Evolutionary conservation across 148 eudicot species (phyloP).

Genomic region (Cornus florida): DNA sequence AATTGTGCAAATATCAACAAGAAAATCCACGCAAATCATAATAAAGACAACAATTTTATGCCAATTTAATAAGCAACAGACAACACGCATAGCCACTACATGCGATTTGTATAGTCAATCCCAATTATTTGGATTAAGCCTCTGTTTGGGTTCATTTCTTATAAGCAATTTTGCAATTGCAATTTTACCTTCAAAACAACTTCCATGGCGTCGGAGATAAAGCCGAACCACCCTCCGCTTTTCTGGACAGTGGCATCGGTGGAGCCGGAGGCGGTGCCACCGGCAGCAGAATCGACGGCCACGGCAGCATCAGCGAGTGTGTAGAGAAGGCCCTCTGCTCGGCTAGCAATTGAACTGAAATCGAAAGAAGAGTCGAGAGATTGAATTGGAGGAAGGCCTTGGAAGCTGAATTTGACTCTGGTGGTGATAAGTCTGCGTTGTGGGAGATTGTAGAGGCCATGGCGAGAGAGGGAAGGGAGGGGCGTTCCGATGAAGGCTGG

Average conservation of each 20-base stretch:
- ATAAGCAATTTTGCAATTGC: not conserved
- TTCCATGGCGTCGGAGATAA: slow-evolving; percentile 93
- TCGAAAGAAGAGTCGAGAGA: slow-evolving; percentile 43
- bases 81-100: no score
- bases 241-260: slow-evolving; percentile 48
- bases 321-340: slow-evolving; percentile 72
- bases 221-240: slow-evolving; percentile 92
- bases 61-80: not conserved
- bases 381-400: slow-evolving; percentile 58
- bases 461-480: slow-evolving; percentile 43
- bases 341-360: slow-evolving; percentile 40
- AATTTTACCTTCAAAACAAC: slow-evolving; percentile 75
- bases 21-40: not conserved
- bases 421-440: slow-evolving; percentile 45
- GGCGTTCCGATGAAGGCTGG: slow-evolving; percentile 62
- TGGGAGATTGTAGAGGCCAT: slow-evolving; percentile 26
- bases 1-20: not conserved
- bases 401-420: slow-evolving; percentile 58
- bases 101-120: not conserved
- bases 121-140: not conserved
- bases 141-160: not conserved
- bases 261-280: slow-evolving; percentile 26
- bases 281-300: slow-evolving; percentile 44
- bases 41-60: not conserved
- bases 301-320: slow-evolving; percentile 94